Percentiles rank a stretch among this genome's conserved stretches.
phyloP scores from a whole-genome alignment of 345 rosid species.

The Eucalyptus globulus region DNA sequence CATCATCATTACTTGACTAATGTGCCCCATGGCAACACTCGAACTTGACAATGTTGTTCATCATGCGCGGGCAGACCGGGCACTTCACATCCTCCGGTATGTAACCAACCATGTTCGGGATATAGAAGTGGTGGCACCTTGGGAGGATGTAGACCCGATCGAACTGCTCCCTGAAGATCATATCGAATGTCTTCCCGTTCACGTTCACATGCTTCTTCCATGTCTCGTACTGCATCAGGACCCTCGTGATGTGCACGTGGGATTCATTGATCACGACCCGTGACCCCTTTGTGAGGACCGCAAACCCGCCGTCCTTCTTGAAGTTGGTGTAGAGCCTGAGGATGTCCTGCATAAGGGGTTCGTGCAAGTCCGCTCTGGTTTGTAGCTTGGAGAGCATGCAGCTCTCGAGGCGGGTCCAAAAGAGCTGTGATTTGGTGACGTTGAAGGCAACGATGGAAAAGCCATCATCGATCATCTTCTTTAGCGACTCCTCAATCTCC shows the following conservation, averaged over 20 bases:
- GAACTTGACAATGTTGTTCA: not conserved
- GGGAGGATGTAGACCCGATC: not conserved
- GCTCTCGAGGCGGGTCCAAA: not conserved
- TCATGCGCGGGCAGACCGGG: not conserved
- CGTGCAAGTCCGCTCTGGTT: not conserved
- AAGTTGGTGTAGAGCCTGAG: not conserved
- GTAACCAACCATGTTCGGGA: constrained; percentile 1
- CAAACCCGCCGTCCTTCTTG: not conserved
- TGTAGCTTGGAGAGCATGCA: not conserved
- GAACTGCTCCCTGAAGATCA: not conserved
- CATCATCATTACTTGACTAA: not conserved
- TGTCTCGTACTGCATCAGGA: not conserved
- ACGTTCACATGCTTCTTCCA: not conserved
- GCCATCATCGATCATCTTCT: not conserved
- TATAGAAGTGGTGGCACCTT: not conserved
- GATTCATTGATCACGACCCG: not conserved
- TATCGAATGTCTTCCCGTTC: not conserved
- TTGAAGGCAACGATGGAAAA: not conserved
- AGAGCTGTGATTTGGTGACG: not conserved
- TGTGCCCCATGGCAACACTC: constrained; percentile 1
- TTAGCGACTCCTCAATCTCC: not conserved
- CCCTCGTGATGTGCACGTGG: not conserved
- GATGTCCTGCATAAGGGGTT: not conserved
- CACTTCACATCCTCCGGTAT: not conserved
- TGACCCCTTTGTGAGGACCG: not conserved